Conservation (phyloP, 176 grass and related monocot genomes). For the Zoysia pacifica region DNA sequence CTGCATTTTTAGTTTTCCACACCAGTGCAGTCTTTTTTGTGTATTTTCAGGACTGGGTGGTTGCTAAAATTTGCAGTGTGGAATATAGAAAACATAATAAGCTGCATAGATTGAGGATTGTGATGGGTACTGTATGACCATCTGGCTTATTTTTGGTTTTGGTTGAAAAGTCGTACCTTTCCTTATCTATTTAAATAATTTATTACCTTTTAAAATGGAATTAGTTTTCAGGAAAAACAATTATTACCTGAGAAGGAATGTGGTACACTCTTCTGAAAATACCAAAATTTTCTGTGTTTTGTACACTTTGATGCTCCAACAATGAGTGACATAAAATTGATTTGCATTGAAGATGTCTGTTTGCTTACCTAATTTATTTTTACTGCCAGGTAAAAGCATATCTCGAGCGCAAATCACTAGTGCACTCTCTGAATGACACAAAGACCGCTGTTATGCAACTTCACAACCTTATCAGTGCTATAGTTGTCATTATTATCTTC, state of each 20-base stretch:
- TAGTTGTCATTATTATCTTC: constrained; percentile 65
- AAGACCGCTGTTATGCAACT: constrained; percentile 95
- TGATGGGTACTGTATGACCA: background rate
- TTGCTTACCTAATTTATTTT: constrained; percentile 34
- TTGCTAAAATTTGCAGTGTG: background rate
- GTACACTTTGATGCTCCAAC: constrained; percentile 1
- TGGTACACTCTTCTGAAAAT: background rate
- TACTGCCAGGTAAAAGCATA: constrained; percentile 76
- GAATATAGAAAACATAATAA: background rate
- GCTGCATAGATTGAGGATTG: background rate
- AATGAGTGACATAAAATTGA: background rate
- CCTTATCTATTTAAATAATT: background rate
- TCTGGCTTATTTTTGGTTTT: background rate
- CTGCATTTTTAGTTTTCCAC: background rate
- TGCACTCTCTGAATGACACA: constrained; percentile 93
- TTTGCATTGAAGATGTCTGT: background rate
- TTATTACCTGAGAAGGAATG: background rate
- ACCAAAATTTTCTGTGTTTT: background rate
- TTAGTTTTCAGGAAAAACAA: too few species aligned
- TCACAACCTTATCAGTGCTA: constrained; percentile 70
- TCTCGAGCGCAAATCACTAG: constrained; percentile 81
- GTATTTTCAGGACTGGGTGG: background rate
- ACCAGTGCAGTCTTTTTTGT: background rate
- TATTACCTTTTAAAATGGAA: background rate
- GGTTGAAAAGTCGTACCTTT: background rate